Base-by-base conservation (phyloP, 768 basidiomycete species). In the Panus rudis region DNA sequence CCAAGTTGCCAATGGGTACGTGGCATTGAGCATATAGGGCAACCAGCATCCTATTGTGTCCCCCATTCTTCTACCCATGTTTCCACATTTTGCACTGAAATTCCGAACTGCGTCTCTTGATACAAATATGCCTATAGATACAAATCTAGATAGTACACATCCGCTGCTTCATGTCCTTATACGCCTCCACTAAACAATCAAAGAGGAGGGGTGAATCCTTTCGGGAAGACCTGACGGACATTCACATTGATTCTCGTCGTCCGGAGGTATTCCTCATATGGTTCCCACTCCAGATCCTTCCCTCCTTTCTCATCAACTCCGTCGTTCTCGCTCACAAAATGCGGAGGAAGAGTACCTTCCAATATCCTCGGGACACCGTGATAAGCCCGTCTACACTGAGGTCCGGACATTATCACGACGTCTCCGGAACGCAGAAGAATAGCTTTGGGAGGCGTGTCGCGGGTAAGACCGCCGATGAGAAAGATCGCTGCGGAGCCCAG, bases 321-420 rank as follows among this genome's bases (percentile, higher is more conserved):
- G 6, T 7, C 8, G 33, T 20, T 7, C 14, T 42, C 38, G 17
- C 39, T 41, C 20, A 38, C 43, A 20, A 89, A 66, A 56, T 86
- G 73, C 7, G 64, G 54, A 2, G 94, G 92, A 0, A 92, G 66
- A 0, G 89, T 87, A 20, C 74, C 71, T 50, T 91, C 89, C 41
- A 98, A 66, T 45, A 97, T 84, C 27, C 93, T 74, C 2, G 94
- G 94, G 2, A 98, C 79, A 84, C 93, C 94, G 53, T 99, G 94
- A 59, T 88, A 98, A n/a, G 84, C 86, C 27, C 91, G 69, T 42
- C 93, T 73, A 52, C 91, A 88, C 19, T 68, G 68, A 7, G 82
- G 82, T 0, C 96, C 94, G 1, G 88, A 87, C 92, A 99, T 96
- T 54, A 97, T 79, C 17, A 96, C 69, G 1, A 84, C 78, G 57